Conservation (phyloP, 1,284 basidiomycete species). For the Ustilago crameri region DNA sequence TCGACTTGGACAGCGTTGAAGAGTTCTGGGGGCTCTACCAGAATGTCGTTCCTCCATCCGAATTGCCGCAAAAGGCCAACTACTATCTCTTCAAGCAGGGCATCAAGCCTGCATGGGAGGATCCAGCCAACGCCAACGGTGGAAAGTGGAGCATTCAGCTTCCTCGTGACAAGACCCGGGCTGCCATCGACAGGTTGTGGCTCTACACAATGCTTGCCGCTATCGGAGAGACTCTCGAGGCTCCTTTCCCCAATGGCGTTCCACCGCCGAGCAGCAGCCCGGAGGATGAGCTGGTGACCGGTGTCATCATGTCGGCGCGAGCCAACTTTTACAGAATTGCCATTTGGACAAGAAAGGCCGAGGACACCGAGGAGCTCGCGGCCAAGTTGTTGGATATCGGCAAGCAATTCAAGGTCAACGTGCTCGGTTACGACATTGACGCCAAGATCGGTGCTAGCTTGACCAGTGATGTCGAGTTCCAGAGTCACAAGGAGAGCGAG, state of each 20-base stretch:
- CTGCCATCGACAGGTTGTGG: slow-evolving; percentile 92
- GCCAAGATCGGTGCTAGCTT: slow-evolving; percentile 80
- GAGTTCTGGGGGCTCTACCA: slow-evolving; percentile 78
- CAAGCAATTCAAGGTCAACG: slow-evolving; percentile 87
- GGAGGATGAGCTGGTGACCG: slow-evolving; percentile 62
- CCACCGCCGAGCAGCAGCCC: slow-evolving; percentile 39
- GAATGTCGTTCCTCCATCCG: slow-evolving; percentile 96
- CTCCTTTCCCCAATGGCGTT: slow-evolving; percentile 49
- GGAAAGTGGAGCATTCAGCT: slow-evolving; percentile 99
- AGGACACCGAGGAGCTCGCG: slow-evolving; percentile 72
- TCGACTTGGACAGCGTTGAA: slow-evolving; percentile 64
- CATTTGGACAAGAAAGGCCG: slow-evolving; percentile 85
- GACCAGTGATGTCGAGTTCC: slow-evolving; percentile 65
- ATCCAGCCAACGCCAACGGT: slow-evolving; percentile 92
- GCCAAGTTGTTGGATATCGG: slow-evolving; percentile 79
- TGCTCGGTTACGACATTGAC: slow-evolving; percentile 81
- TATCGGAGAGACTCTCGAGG: slow-evolving; percentile 67
- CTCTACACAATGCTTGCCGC: slow-evolving; percentile 78
- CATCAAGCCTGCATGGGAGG: slow-evolving; percentile 88
- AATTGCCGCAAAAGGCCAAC: slow-evolving; percentile 92
- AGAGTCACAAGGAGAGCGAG: slow-evolving; percentile 73
- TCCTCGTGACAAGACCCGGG: slow-evolving; percentile 90
- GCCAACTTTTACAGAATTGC: slow-evolving; percentile 95
- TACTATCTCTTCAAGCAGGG: slow-evolving; percentile 97
- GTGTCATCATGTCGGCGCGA: slow-evolving; percentile 92